Evolutionary conservation across 495 filamentous ascomycete species (phyloP).

Genomic region (Podospora australis): DNA sequence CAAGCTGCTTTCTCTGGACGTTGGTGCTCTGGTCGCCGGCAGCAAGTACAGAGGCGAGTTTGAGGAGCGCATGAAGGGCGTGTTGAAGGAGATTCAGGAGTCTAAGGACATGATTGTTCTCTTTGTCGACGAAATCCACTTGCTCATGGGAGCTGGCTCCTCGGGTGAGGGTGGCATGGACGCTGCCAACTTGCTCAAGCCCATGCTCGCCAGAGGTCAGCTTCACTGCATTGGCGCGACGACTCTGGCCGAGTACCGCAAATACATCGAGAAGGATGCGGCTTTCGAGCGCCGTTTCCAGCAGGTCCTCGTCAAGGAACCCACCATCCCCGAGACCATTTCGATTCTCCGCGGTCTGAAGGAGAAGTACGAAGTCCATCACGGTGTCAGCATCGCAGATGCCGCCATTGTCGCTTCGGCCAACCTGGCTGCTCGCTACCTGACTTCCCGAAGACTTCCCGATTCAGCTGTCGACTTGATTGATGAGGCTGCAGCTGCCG

Average conservation of each 20-base stretch:
- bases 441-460: conserved; percentile 82
- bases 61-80: conserved; percentile 97
- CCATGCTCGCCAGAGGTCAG: conserved; percentile 92
- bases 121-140: conserved; percentile 97
- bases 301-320: conserved; percentile 93
- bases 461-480: conserved; percentile 96
- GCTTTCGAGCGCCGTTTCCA: conserved; percentile 98
- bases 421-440: conserved; percentile 81
- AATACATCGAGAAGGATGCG: conserved; percentile 98
- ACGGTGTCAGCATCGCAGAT: conserved; percentile 93
- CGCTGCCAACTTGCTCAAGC: conserved; percentile 93
- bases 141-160: conserved; percentile 93
- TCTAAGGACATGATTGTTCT: conserved; percentile 96
- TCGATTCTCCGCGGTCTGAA: conserved; percentile 96
- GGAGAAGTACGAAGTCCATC: conserved; percentile 95
- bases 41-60: conserved; percentile 98
- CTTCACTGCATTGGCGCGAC: conserved; percentile 97
- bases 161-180: conserved; percentile 98
- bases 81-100: conserved; percentile 92
- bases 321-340: conserved; percentile 78
- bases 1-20: conserved; percentile 88
- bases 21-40: conserved; percentile 88
- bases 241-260: conserved; percentile 89
- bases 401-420: conserved; percentile 87
- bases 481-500: conserved; percentile 92